Evolutionary conservation across 2,329 filamentous ascomycete genomes (phyloP), one percentile per base, ranked within the genome.

Genomic region (Penicillium sp.): DNA sequence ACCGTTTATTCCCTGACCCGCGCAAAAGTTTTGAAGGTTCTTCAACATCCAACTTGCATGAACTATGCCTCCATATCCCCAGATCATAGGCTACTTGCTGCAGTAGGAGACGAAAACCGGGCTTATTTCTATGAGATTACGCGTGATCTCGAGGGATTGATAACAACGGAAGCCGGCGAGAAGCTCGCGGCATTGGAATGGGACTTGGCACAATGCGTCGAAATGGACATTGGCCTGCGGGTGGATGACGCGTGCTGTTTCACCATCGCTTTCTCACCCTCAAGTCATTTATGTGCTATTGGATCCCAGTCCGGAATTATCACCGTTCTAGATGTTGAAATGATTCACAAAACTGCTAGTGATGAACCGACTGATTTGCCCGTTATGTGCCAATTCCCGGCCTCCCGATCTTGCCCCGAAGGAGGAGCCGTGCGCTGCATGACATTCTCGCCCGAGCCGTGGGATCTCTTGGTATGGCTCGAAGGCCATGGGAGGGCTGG

Each of bases 51-150:
- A 5, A 88, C 93, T 67, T 88, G 86, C 59, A 93, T 97, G 76
- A 99, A 99, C 65, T 90, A 95, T 66, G 90, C 92, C 31, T 84
- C 92, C n/a, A 86, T 99, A 47, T 96, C 93, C 6, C 94, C 93
- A 0, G 88, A 96, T 68, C 93, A 92, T 1, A 82, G 81, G 18
- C 74, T 93, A 10, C 79, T 97, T 18, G 81, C 92, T 6, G 89
- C 91, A 2, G 89, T 97, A 41, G 89, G 93, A 38, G 94, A 99
- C 67, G 88, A 92, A 63, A 87, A 90, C 1, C 89, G 85, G 58
- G 84, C 93, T 18, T 96, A 94, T 71, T 85, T 97, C 59, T 94
- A 95, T 70, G 86, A 57, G 43, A 76, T 60, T 62, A 73, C 39
- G 59, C 70, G 43, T 61, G 67, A 70, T 50, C 58, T 60, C 43